These are phyloP conservation scores for Ramicandelaber brevisporus DNA, from an alignment of 192 early-diverging fungal genomes.

Conservation along the genomic window DNA sequence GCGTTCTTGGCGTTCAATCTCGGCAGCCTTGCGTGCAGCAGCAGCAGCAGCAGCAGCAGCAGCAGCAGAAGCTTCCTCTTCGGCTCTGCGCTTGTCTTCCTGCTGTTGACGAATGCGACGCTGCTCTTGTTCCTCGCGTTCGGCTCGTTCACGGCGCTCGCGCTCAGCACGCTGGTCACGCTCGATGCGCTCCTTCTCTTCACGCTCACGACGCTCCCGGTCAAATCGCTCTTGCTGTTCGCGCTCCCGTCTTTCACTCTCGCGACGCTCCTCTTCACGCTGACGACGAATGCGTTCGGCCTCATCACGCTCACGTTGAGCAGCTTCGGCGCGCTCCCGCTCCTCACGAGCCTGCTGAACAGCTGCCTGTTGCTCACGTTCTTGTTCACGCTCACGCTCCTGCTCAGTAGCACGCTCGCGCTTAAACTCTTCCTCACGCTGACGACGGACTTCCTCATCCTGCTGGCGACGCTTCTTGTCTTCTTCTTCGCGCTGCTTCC, in stretches of 20 bases:
- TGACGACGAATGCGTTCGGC: slow-evolving; percentile 4
- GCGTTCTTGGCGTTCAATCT: too few species aligned
- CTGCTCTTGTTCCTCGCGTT: slow-evolving; percentile 12
- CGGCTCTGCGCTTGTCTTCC: slow-evolving; percentile 2
- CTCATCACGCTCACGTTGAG: slow-evolving; percentile 8
- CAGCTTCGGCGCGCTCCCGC: too few species aligned
- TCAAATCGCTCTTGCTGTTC: slow-evolving; percentile 6
- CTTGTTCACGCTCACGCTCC: slow-evolving; percentile 18
- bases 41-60: slow-evolving; percentile 4
- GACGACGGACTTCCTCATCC: slow-evolving; percentile 5
- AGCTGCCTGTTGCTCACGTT: slow-evolving; percentile 19
- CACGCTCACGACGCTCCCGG: slow-evolving; percentile 10
- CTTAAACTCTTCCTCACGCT: slow-evolving; percentile 9
- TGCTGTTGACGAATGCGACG: slow-evolving; percentile 6
- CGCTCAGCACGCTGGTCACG: slow-evolving; percentile 7
- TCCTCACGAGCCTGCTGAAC: slow-evolving; percentile 11
- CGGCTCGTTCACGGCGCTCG: slow-evolving; percentile 7
- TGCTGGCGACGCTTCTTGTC: slow-evolving; percentile 4
- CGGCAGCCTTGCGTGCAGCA: slow-evolving; percentile 2
- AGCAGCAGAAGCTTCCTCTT: slow-evolving; percentile 1
- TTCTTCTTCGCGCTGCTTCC: slow-evolving; percentile 3
- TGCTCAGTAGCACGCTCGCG: slow-evolving; percentile 4
- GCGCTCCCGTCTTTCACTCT: slow-evolving; percentile 4
- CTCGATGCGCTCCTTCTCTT: slow-evolving; percentile 8
- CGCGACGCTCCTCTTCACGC: slow-evolving; percentile 6